These are phyloP conservation scores for Garcia nutans DNA, from an alignment of 345 rosid genomes.

Conservation along the genomic window DNA sequence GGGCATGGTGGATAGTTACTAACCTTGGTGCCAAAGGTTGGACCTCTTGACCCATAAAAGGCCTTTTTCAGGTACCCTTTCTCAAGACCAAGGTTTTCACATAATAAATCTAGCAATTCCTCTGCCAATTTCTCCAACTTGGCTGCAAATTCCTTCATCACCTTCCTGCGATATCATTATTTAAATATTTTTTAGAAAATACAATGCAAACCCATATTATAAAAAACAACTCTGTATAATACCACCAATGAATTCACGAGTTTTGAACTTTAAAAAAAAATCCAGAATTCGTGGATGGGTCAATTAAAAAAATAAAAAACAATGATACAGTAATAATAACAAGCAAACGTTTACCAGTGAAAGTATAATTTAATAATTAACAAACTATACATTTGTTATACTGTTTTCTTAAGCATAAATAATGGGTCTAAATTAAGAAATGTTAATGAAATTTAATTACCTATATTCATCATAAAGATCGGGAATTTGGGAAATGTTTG, in stretches of 20 bases:
- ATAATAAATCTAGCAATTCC: constrained; percentile 67
- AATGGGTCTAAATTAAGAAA: neutral
- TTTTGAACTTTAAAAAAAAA: no score
- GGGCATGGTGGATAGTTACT: constrained; percentile 99
- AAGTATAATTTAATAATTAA: no score
- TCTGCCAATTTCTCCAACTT: constrained; percentile 79
- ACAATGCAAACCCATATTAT: no score
- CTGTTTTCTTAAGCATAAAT: neutral
- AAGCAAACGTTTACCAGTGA: no score
- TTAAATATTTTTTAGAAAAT: no score
- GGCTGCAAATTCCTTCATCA: constrained; percentile 71
- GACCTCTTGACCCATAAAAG: constrained; percentile 63
- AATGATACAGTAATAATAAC: neutral
- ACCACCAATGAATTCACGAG: no score
- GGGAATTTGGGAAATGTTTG: constrained; percentile 62
- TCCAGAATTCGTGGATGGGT: no score
- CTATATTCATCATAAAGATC: constrained; percentile 78
- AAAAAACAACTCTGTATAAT: neutral
- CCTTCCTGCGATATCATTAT: constrained; percentile 36
- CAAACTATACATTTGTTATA: no score
- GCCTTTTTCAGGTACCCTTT: constrained; percentile 71
- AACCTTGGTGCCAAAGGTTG: constrained; percentile 87
- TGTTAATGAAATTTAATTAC: constrained; percentile 23
- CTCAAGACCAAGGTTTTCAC: constrained; percentile 83
- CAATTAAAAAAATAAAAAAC: neutral